phyloP scores from a whole-genome alignment of 306 rosid species.

The Ziziphus jujuba region DNA sequence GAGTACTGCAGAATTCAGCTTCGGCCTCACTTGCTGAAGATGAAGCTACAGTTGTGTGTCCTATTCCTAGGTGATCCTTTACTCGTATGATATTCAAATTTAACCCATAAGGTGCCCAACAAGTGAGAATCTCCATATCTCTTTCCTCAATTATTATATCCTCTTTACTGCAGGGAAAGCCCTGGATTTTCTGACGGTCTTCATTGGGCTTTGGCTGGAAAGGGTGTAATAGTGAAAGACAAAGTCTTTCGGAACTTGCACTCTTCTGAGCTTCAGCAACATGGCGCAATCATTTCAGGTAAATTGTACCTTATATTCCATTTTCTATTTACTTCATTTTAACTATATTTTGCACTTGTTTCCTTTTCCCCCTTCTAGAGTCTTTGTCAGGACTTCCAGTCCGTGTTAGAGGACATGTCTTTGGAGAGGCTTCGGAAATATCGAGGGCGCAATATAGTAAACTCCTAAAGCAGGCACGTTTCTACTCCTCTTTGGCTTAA shows the following conservation, averaged over 20 bases:
- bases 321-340: neutral
- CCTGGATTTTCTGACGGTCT: conserved; percentile 26
- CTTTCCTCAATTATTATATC: neutral
- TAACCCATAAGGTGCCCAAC: too few relatives aligned
- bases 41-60: conserved; percentile 2
- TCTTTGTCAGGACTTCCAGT: conserved; percentile 39
- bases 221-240: conserved; percentile 37
- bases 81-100: neutral
- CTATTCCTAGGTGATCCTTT: conserved; percentile 13
- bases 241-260: conserved; percentile 39
- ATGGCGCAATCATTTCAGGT: conserved; percentile 40
- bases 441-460: conserved; percentile 37
- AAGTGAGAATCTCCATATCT: neutral
- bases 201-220: conserved; percentile 44
- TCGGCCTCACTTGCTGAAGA: conserved; percentile 13
- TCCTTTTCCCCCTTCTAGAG: conserved; percentile 18
- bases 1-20: conserved; percentile 20
- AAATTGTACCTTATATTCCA: neutral
- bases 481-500: neutral
- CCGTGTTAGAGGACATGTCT: conserved; percentile 39
- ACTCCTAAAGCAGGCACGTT: conserved; percentile 46
- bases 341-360: neutral
- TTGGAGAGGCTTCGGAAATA: conserved; percentile 24
- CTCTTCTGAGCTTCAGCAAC: conserved; percentile 34
- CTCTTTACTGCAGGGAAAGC: conserved; percentile 15